phyloP scores from a whole-genome alignment of 2,329 filamentous ascomycete species.

The Paraphaeosphaeria sporulosa region DNA sequence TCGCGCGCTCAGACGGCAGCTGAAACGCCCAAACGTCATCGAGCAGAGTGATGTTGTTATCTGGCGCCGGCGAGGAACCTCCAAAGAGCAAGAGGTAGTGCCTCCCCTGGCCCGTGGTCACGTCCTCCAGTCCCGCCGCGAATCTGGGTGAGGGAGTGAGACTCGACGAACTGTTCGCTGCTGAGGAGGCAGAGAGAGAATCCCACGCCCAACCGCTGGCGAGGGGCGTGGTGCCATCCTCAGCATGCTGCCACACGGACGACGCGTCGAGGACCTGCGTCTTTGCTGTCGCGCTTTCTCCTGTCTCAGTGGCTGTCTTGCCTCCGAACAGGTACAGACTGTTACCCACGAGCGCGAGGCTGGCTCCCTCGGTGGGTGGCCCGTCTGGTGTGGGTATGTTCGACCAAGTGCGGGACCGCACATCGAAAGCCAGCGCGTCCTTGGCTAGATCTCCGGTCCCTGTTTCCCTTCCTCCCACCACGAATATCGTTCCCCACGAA shows the following conservation, averaged over 20 bases:
- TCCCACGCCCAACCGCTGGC: conserved; percentile 45
- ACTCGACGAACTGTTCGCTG: conserved; percentile 15
- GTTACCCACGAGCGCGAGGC: conserved; percentile 54
- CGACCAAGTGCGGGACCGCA: conserved; percentile 58
- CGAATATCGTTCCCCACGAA: conserved; percentile 59
- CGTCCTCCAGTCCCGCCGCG: conserved; percentile 54
- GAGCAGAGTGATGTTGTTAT: conserved; percentile 33
- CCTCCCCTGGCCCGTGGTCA: conserved; percentile 61
- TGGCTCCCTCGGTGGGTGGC: conserved; percentile 45
- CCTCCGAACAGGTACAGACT: conserved; percentile 58
- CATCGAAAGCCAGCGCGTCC: conserved; percentile 62
- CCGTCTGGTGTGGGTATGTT: conserved; percentile 57
- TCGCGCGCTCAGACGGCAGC: conserved; percentile 56
- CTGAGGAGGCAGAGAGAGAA: conserved; percentile 31
- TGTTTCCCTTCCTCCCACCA: conserved; percentile 56
- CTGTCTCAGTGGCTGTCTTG: conserved; percentile 29
- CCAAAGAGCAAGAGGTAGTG: conserved; percentile 62
- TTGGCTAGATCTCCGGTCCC: conserved; percentile 37
- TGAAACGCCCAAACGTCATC: conserved; percentile 63
- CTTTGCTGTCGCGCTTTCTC: conserved; percentile 19
- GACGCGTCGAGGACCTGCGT: conserved; percentile 45
- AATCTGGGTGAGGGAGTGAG: conserved; percentile 51
- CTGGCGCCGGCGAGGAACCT: conserved; percentile 43
- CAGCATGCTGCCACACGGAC: conserved; percentile 44
- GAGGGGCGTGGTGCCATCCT: conserved; percentile 45